These are phyloP conservation scores for Podospora anserina DNA, from an alignment of 495 filamentous ascomycete species.

Conservation along the genomic window DNA sequence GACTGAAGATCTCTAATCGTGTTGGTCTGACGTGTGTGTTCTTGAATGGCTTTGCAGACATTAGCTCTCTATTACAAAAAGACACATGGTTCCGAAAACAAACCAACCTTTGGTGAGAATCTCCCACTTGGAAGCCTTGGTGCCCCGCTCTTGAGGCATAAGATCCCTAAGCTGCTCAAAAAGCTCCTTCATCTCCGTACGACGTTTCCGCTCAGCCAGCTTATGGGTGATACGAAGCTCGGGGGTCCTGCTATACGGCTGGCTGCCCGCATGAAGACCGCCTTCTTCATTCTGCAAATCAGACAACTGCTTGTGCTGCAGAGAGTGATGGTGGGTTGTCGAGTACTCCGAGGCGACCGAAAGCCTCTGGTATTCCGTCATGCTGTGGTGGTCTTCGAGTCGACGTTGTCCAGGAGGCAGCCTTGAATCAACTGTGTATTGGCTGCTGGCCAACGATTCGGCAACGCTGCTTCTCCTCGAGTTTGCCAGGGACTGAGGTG, in stretches of 20 bases:
- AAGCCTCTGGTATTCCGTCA: conserved; percentile 24
- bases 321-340: conserved; percentile 65
- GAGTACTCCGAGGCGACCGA: conserved; percentile 38
- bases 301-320: conserved; percentile 71
- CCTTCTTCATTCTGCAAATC: conserved; percentile 60
- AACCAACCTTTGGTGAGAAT: conserved; percentile 85
- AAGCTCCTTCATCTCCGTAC: conserved; percentile 97
- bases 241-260: conserved; percentile 90
- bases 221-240: conserved; percentile 96
- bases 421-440: conserved; percentile 66
- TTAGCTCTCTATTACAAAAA: conserved; percentile 15
- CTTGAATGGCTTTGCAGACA: conserved; percentile 45
- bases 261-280: conserved; percentile 53
- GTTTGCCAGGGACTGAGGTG: conserved; percentile 52
- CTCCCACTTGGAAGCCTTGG: conserved; percentile 98
- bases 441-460: conserved; percentile 68
- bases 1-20: conserved; percentile 35
- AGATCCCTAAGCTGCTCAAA: conserved; percentile 82
- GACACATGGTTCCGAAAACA: not conserved
- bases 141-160: conserved; percentile 80
- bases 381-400: conserved; percentile 51
- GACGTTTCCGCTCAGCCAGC: conserved; percentile 88
- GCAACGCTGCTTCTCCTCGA: conserved; percentile 71
- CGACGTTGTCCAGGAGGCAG: conserved; percentile 69
- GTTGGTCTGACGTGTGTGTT: conserved; percentile 50